Conservation (phyloP, 305 asterid species). For the Plantago coronopus region DNA sequence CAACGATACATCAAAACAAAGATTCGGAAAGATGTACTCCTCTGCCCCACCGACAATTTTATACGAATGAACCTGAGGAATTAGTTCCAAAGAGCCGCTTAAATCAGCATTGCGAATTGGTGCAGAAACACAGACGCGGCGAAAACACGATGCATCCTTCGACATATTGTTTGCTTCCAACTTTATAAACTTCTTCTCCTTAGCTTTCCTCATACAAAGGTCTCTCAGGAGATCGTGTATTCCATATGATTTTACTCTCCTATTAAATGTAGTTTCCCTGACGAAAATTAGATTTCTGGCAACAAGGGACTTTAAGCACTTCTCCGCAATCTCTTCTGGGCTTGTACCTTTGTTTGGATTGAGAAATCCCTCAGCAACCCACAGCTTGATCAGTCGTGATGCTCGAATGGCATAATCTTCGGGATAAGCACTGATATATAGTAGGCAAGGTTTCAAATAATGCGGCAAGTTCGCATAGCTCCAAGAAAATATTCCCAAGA, state of each 20-base stretch:
- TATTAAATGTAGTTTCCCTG: background rate
- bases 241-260: constrained; percentile 14
- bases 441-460: constrained; percentile 22
- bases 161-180: no score
- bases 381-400: constrained; percentile 2
- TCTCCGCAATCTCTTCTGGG: constrained; percentile 18
- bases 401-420: constrained; percentile 13
- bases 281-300: constrained; percentile 18
- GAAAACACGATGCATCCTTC: background rate
- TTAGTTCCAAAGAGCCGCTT: background rate
- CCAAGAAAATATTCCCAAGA: constrained; percentile 9
- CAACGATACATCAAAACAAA: background rate
- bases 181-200: constrained; percentile 16
- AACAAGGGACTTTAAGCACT: constrained; percentile 7
- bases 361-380: constrained; percentile 21
- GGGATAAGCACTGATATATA: no score
- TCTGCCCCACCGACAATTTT: background rate
- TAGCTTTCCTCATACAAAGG: constrained; percentile 23
- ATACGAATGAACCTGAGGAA: constrained; percentile 13
- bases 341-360: background rate
- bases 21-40: background rate
- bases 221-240: constrained; percentile 31
- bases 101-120: background rate
- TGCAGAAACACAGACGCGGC: constrained; percentile 13
- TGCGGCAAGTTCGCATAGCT: constrained; percentile 9